Evolutionary conservation across 176 grass and related monocot genomes (phyloP).

Genomic region (Oryza brachyantha): DNA sequence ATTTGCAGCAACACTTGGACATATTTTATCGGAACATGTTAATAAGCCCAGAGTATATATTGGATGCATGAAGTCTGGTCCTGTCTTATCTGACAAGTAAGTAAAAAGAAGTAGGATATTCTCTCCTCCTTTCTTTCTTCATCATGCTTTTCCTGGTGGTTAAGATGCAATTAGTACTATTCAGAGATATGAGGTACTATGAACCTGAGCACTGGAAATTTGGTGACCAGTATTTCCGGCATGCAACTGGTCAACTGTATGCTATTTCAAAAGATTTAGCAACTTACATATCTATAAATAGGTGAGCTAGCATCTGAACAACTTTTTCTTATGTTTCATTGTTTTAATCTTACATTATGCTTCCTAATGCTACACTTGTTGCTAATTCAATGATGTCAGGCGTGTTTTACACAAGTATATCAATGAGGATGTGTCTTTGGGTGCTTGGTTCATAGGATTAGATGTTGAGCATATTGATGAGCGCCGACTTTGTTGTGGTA

Average conservation of each 20-base stretch:
- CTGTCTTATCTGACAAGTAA: slow-evolving; percentile 78
- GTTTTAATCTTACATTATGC: neutral
- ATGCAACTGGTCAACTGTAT: slow-evolving; percentile 89
- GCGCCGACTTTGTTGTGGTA: slow-evolving; percentile 72
- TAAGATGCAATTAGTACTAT: neutral
- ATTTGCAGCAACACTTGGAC: slow-evolving; percentile 73
- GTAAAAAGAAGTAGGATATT: neutral
- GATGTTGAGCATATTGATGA: slow-evolving; percentile 96
- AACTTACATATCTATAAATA: slow-evolving; percentile 77
- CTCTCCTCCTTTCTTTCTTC: neutral
- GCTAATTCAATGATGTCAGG: slow-evolving; percentile 31
- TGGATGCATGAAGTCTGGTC: slow-evolving; percentile 97
- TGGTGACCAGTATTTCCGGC: slow-evolving; percentile 87
- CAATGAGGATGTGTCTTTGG: slow-evolving; percentile 93
- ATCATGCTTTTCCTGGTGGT: neutral
- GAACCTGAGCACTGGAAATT: slow-evolving; percentile 99
- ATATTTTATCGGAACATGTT: slow-evolving; percentile 69
- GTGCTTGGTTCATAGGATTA: slow-evolving; percentile 81
- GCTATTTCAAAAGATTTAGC: slow-evolving; percentile 94
- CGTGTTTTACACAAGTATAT: slow-evolving; percentile 80
- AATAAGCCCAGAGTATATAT: slow-evolving; percentile 76
- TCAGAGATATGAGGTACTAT: slow-evolving; percentile 75
- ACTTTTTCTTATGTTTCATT: neutral
- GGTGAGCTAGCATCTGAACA: slow-evolving; percentile 40
- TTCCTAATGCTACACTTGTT: neutral